Conservation (phyloP, 2,329 filamentous ascomycete genomes). For the Calonectria pseudoturangicola region DNA sequence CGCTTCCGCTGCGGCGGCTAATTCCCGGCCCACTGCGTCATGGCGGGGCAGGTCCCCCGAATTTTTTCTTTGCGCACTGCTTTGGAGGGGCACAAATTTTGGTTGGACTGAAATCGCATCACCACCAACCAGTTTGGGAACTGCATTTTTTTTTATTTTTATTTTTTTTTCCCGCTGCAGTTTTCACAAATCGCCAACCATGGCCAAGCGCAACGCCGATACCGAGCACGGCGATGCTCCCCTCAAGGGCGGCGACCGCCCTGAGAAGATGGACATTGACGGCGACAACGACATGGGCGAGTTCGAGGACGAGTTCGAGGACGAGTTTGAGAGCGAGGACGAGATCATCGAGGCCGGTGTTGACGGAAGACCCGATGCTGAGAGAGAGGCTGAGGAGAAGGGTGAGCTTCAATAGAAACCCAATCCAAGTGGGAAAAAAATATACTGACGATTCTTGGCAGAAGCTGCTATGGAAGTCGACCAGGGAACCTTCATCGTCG, state of each 20-base stretch:
- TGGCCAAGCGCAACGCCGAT: slow-evolving; percentile 47
- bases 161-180: neutral
- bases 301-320: slow-evolving; percentile 96
- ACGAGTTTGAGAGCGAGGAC: slow-evolving; percentile 91
- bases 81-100: slow-evolving; percentile 40
- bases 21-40: slow-evolving; percentile 40
- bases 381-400: slow-evolving; percentile 92
- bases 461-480: slow-evolving; percentile 94
- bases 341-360: slow-evolving; percentile 96
- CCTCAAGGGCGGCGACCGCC: slow-evolving; percentile 77
- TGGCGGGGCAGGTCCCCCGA: slow-evolving; percentile 34
- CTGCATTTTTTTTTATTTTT: slow-evolving; percentile 10
- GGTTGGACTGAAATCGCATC: slow-evolving; percentile 30
- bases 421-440: neutral
- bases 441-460: slow-evolving; percentile 50
- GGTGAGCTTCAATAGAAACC: slow-evolving; percentile 54
- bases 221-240: slow-evolving; percentile 64
- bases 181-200: slow-evolving; percentile 33
- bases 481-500: slow-evolving; percentile 95
- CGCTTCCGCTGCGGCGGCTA: slow-evolving; percentile 20
- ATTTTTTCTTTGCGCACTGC: slow-evolving; percentile 35
- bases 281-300: slow-evolving; percentile 81
- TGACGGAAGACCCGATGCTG: slow-evolving; percentile 92
- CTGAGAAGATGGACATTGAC: slow-evolving; percentile 78
- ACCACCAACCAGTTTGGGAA: slow-evolving; percentile 3